phyloP scores from a whole-genome alignment of 164 flowering plant species.

The Aristolochia contorta region DNA sequence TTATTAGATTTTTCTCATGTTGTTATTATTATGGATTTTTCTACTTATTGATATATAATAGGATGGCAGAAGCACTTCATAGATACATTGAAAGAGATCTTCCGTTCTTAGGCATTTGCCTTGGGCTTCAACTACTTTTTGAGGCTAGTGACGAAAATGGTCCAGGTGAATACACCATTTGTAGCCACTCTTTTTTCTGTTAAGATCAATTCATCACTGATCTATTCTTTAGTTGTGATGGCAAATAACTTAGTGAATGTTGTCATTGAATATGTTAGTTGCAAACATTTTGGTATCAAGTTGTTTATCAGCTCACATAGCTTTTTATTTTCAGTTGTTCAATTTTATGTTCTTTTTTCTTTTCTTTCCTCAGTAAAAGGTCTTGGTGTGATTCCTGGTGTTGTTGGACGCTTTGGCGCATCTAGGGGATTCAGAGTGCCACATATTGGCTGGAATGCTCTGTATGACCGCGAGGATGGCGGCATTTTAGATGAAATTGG shows the following conservation, averaged over 20 bases:
- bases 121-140: conserved; percentile 93
- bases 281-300: no score
- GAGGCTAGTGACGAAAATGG: conserved; percentile 97
- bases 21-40: no score
- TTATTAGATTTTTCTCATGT: no score
- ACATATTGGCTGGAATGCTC: conserved; percentile 96
- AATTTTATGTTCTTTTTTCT: conserved; percentile 1
- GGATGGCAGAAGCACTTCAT: conserved; percentile 86
- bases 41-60: conserved; percentile 17
- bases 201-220: not conserved
- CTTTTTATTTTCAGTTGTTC: no score
- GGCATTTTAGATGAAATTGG: conserved; percentile 75
- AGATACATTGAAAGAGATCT: conserved; percentile 74
- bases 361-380: conserved; percentile 61
- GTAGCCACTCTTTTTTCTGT: not conserved
- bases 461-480: conserved; percentile 53
- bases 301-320: no score
- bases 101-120: conserved; percentile 94
- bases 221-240: not conserved
- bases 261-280: no score
- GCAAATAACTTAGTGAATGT: no score
- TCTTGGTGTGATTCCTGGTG: conserved; percentile 94
- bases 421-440: conserved; percentile 78
- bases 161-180: conserved; percentile 37
- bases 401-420: conserved; percentile 90